phyloP scores from a whole-genome alignment of 441 rosid genomes.

The Dalechampia spathulata region DNA sequence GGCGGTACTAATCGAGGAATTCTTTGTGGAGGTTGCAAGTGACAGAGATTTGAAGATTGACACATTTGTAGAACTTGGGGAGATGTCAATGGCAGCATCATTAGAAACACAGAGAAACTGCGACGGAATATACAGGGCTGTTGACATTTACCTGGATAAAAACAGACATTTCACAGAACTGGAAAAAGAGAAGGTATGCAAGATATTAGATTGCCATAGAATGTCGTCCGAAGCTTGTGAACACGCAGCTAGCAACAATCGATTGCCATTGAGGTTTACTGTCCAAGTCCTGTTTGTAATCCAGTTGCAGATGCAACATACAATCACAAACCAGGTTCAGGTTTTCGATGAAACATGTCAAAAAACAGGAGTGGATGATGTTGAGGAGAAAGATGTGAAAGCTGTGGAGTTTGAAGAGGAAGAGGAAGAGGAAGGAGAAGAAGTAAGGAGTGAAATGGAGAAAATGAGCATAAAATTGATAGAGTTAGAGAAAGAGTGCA shows the following conservation, averaged over 20 bases:
- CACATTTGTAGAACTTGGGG: slow-evolving; percentile 44
- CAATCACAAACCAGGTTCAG: slow-evolving; percentile 24
- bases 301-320: slow-evolving; percentile 56
- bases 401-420: no score
- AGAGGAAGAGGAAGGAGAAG: slow-evolving; percentile 22
- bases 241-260: slow-evolving; percentile 63
- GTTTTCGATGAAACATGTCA: slow-evolving; percentile 17
- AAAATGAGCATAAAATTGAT: slow-evolving; percentile 17
- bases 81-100: slow-evolving; percentile 42
- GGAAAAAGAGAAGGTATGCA: slow-evolving; percentile 62
- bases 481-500: neutral
- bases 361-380: slow-evolving; percentile 19
- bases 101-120: slow-evolving; percentile 33
- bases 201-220: slow-evolving; percentile 50
- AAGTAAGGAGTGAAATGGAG: slow-evolving; percentile 37
- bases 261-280: slow-evolving; percentile 59
- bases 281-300: slow-evolving; percentile 46
- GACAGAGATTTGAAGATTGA: slow-evolving; percentile 36
- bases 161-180: slow-evolving; percentile 43
- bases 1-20: slow-evolving; percentile 61
- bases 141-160: slow-evolving; percentile 60
- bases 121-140: slow-evolving; percentile 68
- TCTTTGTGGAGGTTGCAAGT: slow-evolving; percentile 45
- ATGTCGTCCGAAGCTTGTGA: slow-evolving; percentile 63
- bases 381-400: slow-evolving; percentile 19